Evolutionary conservation across 2,329 filamentous ascomycete genomes (phyloP).

Genomic region (Cadophora sp.): DNA sequence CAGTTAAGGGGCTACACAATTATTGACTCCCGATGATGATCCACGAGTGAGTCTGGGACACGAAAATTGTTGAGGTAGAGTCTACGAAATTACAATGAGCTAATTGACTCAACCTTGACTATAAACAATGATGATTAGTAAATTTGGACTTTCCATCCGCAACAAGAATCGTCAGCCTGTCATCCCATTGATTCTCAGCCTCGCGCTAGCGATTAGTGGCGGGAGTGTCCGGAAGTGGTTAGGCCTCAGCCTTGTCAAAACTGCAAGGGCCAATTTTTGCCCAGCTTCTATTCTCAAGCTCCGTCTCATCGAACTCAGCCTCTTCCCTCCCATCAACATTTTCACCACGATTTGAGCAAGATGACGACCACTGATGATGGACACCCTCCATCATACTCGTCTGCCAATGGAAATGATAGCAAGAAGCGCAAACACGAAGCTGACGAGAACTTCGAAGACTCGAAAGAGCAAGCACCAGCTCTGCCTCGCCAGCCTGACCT

Average conservation of each 20-base stretch:
- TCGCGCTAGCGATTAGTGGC: background rate
- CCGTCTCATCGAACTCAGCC: slow-evolving; percentile 4
- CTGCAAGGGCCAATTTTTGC: slow-evolving; percentile 7
- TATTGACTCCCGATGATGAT: too few species aligned
- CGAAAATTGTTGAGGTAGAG: too few species aligned
- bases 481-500: slow-evolving; percentile 41
- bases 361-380: slow-evolving; percentile 25
- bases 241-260: slow-evolving; percentile 18
- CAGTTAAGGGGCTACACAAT: background rate
- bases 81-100: background rate
- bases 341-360: background rate
- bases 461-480: slow-evolving; percentile 36
- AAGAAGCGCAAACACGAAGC: slow-evolving; percentile 45
- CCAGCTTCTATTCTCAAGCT: background rate
- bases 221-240: background rate
- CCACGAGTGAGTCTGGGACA: too few species aligned
- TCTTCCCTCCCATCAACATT: background rate
- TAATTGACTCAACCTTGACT: background rate
- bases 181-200: slow-evolving; percentile 12
- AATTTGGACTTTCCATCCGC: too few species aligned
- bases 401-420: slow-evolving; percentile 27
- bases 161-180: background rate
- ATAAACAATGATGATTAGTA: too few species aligned
- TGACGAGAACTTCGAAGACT: slow-evolving; percentile 25
- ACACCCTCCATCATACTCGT: slow-evolving; percentile 44